phyloP scores from a whole-genome alignment of 768 basidiomycete species.

The Rhizopogon sp. region DNA sequence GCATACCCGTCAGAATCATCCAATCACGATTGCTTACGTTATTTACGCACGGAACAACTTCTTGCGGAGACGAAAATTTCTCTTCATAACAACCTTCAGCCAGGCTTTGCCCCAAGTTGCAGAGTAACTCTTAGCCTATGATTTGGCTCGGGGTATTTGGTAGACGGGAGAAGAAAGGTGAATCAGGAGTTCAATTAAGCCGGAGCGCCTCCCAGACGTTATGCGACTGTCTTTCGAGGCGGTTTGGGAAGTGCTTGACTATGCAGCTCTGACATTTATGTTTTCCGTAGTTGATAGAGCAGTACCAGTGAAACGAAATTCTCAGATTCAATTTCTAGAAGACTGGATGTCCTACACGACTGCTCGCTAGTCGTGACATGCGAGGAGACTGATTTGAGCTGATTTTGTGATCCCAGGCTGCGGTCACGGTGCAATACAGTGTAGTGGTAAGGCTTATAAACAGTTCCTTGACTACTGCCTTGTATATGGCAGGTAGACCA shows the following conservation, averaged over 20 bases:
- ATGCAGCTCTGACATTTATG: constrained; percentile 55
- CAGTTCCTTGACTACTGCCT: too few relatives aligned
- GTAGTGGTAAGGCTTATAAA: too few relatives aligned
- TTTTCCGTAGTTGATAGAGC: constrained; percentile 5
- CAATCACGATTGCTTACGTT: background rate
- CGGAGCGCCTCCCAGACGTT: constrained; percentile 57
- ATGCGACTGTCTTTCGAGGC: constrained; percentile 30
- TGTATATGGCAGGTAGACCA: too few relatives aligned
- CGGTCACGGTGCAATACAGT: too few relatives aligned
- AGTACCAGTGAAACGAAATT: too few relatives aligned
- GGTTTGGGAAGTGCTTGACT: constrained; percentile 66
- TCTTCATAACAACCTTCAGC: constrained; percentile 14
- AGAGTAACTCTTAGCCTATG: constrained; percentile 48
- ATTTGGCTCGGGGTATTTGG: constrained; percentile 48
- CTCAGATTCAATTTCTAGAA: too few relatives aligned
- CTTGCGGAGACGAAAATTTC: background rate
- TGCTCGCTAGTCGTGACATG: too few relatives aligned
- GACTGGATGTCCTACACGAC: too few relatives aligned
- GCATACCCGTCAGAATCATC: too few relatives aligned
- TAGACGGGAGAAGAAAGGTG: constrained; percentile 37
- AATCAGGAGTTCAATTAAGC: constrained; percentile 67
- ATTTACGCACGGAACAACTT: background rate
- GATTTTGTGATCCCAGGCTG: too few relatives aligned
- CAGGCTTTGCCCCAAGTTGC: constrained; percentile 22
- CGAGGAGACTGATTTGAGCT: too few relatives aligned